Evolutionary conservation across 345 rosid species (phyloP), one percentile per base, ranked within the genome.

Genomic region (Eucalyptus guilfoylei): DNA sequence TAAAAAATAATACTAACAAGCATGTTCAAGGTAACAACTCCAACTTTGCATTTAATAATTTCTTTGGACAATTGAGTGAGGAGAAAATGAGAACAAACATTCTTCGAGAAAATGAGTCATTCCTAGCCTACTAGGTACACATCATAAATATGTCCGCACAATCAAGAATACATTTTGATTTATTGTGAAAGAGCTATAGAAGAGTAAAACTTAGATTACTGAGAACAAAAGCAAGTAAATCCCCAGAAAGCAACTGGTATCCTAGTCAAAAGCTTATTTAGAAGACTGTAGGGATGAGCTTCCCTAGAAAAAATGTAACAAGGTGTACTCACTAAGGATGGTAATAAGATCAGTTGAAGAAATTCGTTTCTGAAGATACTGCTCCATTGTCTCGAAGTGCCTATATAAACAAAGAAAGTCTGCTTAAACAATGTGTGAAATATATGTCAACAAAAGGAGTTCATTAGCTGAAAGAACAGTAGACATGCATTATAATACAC

Each of bases 321-420:
- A 5, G n/a, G 58, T 28, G 60, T 86, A 94, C 98, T 94, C 94
- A 97, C 99, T 92, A 80, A 96, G 92, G 89, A 93, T 89, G 85
- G 91, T 91, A 88, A 96, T 91, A 86, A 98, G 94, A 88, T 95
- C 93, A 80, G 93, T 90, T 47, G 95, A 93, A 88, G 97, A 92
- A 90, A 94, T 90, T 69, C 92, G 93, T 85, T 94, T 90, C 95
- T 92, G 93, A 90, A 95, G 93, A 90, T 90, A 94, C 88, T 93
- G 93, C 90, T 94, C 95, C 90, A 93, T 88, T 80, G 92, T 91
- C 91, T 95, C 94, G 92, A 97, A 98, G 93, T 97, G 94, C 95
- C 99, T 98, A 90, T 54, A 67, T 50, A 80, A 26, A 13, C 47
- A 32, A 85, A 54, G 87, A 80, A 76, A 40, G 40, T 40, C 55